Base-by-base conservation (phyloP, 352 stramenopile genomes). In the Globisporangium rhizosaccharum region DNA sequence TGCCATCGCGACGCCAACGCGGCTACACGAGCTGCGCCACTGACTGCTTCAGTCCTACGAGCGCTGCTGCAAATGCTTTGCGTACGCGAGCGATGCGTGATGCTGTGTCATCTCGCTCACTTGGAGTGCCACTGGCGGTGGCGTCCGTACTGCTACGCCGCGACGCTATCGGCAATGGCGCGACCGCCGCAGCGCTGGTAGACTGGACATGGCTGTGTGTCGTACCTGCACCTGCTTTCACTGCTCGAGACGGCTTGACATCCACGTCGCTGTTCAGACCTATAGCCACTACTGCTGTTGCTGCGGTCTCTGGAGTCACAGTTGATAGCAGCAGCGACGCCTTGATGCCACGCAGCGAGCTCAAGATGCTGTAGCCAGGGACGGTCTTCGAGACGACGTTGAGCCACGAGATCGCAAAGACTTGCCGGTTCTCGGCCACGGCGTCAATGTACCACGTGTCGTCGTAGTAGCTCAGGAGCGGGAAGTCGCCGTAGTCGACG, bases 311-410 rank as follows among this genome's bases (percentile, higher is more conserved):
- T 26, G 18, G 44, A 9, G 44, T 0, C 30, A 36, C 30, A 9
- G 30, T n/a, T 2, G 39, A 41, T 9, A 41, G 42, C 37, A 42
- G 25, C 1, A 51, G 12, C 11, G 53, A 58, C 11, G 41, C 53
- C 41, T 51, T 58, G 53, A 51, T 58, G 18, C 17, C 26, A 8
- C 41, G 41, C 41, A 58, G 18, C 0, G 41, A 26, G 26, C 53
- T 58, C 41, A 51, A 33, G 42, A 58, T 41, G 17, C 39, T 44
- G 53, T 58, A 58, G 17, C 53, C 53, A 4, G 53, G 53, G n/a
- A 58, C 50, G 1, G 53, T 59, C 20, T 61, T 61, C 12, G 56
- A 53, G 30, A 61, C 11, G n/a, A 53, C 36, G 20, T 55, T 46
- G 37, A 61, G 14, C 56, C 46, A 55, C 15, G 20, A 61, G 9